phyloP scores from a whole-genome alignment of 768 basidiomycete genomes.

The Psilocybe subaeruginosa region DNA sequence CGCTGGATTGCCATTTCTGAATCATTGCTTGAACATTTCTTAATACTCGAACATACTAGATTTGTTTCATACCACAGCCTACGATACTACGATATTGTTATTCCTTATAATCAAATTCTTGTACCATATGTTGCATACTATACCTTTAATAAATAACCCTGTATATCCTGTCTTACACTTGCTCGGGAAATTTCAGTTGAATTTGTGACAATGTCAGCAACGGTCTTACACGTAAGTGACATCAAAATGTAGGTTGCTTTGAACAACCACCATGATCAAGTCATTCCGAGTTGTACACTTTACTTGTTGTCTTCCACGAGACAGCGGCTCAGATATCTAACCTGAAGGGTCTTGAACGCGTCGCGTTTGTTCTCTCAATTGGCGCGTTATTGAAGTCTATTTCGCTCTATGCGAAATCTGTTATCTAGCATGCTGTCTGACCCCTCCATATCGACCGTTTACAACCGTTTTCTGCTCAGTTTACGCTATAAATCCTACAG shows the following conservation, averaged over 20 bases:
- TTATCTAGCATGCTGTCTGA: too few relatives aligned
- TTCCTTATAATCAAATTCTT: neutral
- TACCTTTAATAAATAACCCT: neutral
- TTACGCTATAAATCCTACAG: too few relatives aligned
- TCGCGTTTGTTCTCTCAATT: neutral
- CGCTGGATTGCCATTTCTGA: neutral
- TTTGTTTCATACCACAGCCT: too few relatives aligned
- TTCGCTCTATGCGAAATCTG: neutral
- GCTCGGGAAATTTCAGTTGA: too few relatives aligned
- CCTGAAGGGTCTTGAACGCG: neutral
- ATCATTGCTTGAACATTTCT: neutral
- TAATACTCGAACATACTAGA: neutral
- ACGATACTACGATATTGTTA: neutral
- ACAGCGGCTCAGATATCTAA: neutral
- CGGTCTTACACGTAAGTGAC: too few relatives aligned
- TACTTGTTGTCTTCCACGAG: neutral
- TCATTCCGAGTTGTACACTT: too few relatives aligned
- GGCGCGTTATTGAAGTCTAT: neutral
- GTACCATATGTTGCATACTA: neutral
- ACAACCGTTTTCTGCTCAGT: too few relatives aligned
- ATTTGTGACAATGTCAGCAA: too few relatives aligned
- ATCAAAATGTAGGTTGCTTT: too few relatives aligned
- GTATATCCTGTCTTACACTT: neutral
- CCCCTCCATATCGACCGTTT: neutral
- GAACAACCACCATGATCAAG: too few relatives aligned